Evolutionary conservation across 164 flowering plant genomes (phyloP).

Genomic region (Berberis thunbergii): DNA sequence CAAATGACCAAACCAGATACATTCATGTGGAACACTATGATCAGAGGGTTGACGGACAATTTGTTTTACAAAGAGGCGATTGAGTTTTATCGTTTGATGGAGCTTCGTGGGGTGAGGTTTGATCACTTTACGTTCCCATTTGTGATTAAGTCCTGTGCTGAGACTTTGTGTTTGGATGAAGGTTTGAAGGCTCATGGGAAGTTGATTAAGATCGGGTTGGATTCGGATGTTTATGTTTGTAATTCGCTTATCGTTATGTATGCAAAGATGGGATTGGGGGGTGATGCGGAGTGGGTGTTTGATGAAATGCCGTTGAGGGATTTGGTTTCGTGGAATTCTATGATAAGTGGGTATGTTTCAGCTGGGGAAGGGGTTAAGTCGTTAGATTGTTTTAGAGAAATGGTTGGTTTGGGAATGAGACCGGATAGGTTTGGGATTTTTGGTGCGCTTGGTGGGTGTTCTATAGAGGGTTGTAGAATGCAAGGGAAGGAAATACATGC

Average conservation of each 20-base stretch:
- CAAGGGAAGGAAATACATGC: slow-evolving; percentile 41
- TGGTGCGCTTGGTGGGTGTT: slow-evolving; percentile 41
- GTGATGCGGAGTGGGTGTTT: slow-evolving; percentile 42
- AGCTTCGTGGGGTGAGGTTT: slow-evolving; percentile 17
- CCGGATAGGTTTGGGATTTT: slow-evolving; percentile 39
- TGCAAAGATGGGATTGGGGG: slow-evolving; percentile 40
- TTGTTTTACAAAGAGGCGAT: slow-evolving; percentile 33
- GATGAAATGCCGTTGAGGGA: slow-evolving; percentile 45
- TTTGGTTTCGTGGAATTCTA: slow-evolving; percentile 69
- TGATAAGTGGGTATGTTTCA: slow-evolving; percentile 46
- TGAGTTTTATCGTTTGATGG: slow-evolving; percentile 27
- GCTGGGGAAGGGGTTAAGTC: slow-evolving; percentile 38
- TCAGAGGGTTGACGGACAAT: slow-evolving; percentile 29
- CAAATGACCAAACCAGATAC: slow-evolving; percentile 20
- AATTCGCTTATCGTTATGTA: slow-evolving; percentile 56
- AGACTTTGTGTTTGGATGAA: slow-evolving; percentile 17
- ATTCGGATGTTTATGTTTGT: slow-evolving; percentile 36
- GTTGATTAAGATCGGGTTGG: slow-evolving; percentile 41
- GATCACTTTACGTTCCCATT: slow-evolving; percentile 53
- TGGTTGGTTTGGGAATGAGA: slow-evolving; percentile 26
- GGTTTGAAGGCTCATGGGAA: slow-evolving; percentile 40
- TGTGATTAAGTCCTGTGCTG: slow-evolving; percentile 51
- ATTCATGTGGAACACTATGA: slow-evolving; percentile 48
- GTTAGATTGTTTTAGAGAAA: slow-evolving; percentile 28
- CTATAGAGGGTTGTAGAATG: slow-evolving; percentile 15